Conservation (phyloP, 2,329 filamentous ascomycete species). For the Aspergillus pseudonomiae region DNA sequence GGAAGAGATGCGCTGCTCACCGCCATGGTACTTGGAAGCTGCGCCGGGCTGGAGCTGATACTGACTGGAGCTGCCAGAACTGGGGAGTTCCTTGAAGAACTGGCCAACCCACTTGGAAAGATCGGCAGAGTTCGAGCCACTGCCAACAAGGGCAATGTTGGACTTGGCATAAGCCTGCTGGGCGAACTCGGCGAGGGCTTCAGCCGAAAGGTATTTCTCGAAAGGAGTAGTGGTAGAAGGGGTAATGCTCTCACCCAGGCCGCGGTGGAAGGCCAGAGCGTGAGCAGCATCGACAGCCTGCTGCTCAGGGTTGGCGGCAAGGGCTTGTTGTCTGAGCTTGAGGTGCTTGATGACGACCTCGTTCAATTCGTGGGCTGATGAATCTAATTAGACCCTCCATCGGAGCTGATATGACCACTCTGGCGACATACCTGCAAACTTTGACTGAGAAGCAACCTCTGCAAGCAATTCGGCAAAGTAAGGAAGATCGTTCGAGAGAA, state of each 20-base stretch:
- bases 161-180: slow-evolving; percentile 80
- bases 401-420: slow-evolving; percentile 3
- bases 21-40: slow-evolving; percentile 86
- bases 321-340: slow-evolving; percentile 73
- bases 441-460: slow-evolving; percentile 86
- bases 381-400: slow-evolving; percentile 17
- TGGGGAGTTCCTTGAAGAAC: slow-evolving; percentile 78
- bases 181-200: slow-evolving; percentile 75
- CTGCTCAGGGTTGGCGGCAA: slow-evolving; percentile 64
- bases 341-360: slow-evolving; percentile 83
- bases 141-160: slow-evolving; percentile 89
- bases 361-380: slow-evolving; percentile 79
- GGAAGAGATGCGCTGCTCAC: slow-evolving; percentile 86
- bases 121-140: slow-evolving; percentile 75
- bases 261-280: slow-evolving; percentile 85
- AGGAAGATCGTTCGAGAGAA: slow-evolving; percentile 91
- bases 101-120: slow-evolving; percentile 88
- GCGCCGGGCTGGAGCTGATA: slow-evolving; percentile 60
- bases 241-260: slow-evolving; percentile 78
- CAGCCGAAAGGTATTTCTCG: slow-evolving; percentile 78
- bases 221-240: slow-evolving; percentile 72
- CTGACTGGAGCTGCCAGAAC: slow-evolving; percentile 52
- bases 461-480: slow-evolving; percentile 96
- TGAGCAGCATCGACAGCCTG: slow-evolving; percentile 87
- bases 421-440: slow-evolving; percentile 67